Evolutionary conservation across 192 early-diverging fungal species (phyloP).

Genomic region (Coemansia pectinata): DNA sequence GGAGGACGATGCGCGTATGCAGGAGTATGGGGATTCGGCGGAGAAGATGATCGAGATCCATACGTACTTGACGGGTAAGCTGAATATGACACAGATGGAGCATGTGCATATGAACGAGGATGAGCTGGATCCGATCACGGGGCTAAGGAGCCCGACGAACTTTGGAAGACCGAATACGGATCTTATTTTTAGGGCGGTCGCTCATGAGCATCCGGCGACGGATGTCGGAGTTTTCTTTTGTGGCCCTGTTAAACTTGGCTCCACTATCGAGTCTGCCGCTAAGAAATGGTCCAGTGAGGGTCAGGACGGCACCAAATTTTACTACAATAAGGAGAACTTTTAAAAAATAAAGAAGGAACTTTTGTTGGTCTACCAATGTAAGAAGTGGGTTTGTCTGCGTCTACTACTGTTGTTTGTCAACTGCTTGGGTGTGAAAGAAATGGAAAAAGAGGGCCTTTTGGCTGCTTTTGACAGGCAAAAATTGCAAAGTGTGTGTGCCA

Average conservation of each 20-base stretch:
- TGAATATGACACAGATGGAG: constrained; percentile 61
- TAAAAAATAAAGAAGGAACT: background rate
- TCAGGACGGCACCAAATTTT: constrained; percentile 69
- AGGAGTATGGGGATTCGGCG: constrained; percentile 13
- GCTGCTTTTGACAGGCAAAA: background rate
- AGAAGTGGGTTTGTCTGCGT: too few relatives aligned
- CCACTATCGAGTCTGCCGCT: constrained; percentile 62
- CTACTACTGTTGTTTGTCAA: background rate
- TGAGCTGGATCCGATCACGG: constrained; percentile 69
- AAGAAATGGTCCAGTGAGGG: constrained; percentile 65
- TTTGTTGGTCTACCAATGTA: background rate
- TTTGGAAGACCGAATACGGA: constrained; percentile 83
- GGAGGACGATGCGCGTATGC: constrained; percentile 61
- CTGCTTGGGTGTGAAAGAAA: too few relatives aligned
- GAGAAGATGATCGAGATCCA: constrained; percentile 77
- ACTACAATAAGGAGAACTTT: constrained; percentile 72
- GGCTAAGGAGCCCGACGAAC: constrained; percentile 70
- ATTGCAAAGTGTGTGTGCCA: too few relatives aligned
- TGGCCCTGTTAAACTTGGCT: constrained; percentile 71
- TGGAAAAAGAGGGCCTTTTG: too few relatives aligned
- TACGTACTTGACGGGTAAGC: constrained; percentile 72
- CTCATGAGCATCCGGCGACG: constrained; percentile 64
- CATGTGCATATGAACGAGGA: constrained; percentile 57
- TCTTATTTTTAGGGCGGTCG: constrained; percentile 66
- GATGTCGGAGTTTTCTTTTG: constrained; percentile 90